Base-by-base conservation (phyloP, 768 basidiomycete genomes). In the Serendipita sp. region DNA sequence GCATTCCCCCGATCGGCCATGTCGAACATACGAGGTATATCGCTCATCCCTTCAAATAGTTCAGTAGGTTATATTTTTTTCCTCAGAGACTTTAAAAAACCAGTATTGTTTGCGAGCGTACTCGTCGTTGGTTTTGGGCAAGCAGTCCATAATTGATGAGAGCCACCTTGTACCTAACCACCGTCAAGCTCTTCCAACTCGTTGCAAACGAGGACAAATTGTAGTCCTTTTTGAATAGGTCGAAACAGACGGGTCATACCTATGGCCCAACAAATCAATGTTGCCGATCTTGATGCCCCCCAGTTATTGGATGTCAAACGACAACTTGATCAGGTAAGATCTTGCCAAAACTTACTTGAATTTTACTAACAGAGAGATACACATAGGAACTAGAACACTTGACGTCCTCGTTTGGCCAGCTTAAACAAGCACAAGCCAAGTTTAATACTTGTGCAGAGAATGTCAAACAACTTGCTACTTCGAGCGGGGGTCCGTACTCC, bases 361-460 rank as follows among this genome's bases (percentile, higher is more conserved):
- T 58, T 27, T 46, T 36, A 37, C 62, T 50, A 37, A 34, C 44
- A 18, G 40, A 3, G 53, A 15, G 31, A 62, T 5, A 58, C 40
- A 6, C 27, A 31, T 72, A 98, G 94, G 95, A 99, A 79, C 75
- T 99, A 53, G 86, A 83, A 64, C 94, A 96, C 72, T 78, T 97
- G 55, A 90, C 93, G 10, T 87, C 82, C 69, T 95, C 93, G 36
- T 97, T 93, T 71, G 83, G 86, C 10, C 92, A 96, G 69, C 82
- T 98, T 29, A 95, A 91, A 72, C 85, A 87, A 68, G 95, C 93
- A 0, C 92, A 97, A 72, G 81, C 85, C 1, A 96, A 95, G 74
- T 97, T 98, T 79, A 85, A 82, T 67, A 77, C 84, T 4, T 95
- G 95, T 70, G 80, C 91, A 27, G 86, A 88, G 63, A 90, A 87